Evolutionary conservation across 768 basidiomycete genomes (phyloP).

Genomic region (Hericium coralloides): DNA sequence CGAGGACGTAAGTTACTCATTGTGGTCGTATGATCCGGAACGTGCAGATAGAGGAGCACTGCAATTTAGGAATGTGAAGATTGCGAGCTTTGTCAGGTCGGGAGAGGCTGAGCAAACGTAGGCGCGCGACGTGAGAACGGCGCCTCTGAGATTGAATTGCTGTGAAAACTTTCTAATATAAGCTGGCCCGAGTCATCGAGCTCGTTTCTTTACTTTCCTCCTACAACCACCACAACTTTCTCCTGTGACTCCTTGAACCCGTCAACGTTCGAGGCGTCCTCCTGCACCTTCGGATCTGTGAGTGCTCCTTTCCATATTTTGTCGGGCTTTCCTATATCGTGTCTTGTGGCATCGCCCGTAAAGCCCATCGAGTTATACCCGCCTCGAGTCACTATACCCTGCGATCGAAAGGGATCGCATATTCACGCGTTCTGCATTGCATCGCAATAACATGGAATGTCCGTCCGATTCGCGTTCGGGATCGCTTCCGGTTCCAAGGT

Average conservation of each 20-base stretch:
- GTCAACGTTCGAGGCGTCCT: slow-evolving; percentile 10
- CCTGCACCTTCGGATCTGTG: slow-evolving; percentile 9
- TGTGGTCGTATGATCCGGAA: not conserved
- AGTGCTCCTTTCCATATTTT: slow-evolving; percentile 14
- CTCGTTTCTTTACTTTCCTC: slow-evolving; percentile 1
- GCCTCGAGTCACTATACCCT: slow-evolving; percentile 1
- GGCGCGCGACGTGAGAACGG: not conserved
- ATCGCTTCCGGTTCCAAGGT: slow-evolving; percentile 6
- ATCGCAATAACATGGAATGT: slow-evolving; percentile 5
- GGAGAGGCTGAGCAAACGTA: not conserved
- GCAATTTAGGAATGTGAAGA: not conserved
- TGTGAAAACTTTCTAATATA: slow-evolving; percentile 9
- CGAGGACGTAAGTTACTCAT: no score
- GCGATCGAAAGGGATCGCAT: not conserved
- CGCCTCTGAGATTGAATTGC: slow-evolving; percentile 13
- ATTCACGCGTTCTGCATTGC: slow-evolving; percentile 2
- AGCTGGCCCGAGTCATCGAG: slow-evolving; percentile 8
- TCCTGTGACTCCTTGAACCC: not conserved
- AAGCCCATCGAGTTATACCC: slow-evolving; percentile 1
- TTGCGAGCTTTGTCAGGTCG: not conserved
- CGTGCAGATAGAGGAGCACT: not conserved
- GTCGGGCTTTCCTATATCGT: slow-evolving; percentile 13
- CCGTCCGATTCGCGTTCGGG: slow-evolving; percentile 3
- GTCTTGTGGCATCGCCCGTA: slow-evolving; percentile 6
- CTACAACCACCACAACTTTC: slow-evolving; percentile 1